Evolutionary conservation across 2,329 filamentous ascomycete genomes (phyloP).

Genomic region (Cordyceps militaris): DNA sequence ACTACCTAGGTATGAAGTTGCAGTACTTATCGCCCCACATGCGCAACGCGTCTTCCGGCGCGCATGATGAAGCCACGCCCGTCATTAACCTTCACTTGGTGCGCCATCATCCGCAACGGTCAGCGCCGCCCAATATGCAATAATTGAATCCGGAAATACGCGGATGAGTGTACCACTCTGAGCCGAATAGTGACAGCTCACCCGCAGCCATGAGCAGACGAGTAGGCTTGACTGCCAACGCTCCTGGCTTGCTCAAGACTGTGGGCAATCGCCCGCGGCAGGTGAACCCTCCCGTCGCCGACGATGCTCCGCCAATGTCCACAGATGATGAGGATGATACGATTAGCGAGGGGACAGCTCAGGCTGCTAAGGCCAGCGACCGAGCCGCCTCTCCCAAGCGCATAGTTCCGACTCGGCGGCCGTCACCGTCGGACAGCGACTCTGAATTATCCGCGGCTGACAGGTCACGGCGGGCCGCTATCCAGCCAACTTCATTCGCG

Average conservation of each 20-base stretch:
- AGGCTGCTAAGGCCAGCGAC: conserved; percentile 1
- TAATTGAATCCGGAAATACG: neutral
- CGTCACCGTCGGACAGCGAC: conserved; percentile 4
- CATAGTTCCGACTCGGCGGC: neutral
- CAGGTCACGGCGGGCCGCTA: conserved; percentile 22
- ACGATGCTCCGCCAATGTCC: conserved; percentile 22
- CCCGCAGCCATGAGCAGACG: conserved; percentile 5
- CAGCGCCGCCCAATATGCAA: neutral
- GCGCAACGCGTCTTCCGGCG: neutral
- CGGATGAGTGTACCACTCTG: neutral
- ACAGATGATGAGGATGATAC: conserved; percentile 23
- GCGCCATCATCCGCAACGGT: neutral
- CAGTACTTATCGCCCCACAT: neutral
- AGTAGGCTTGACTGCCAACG: conserved; percentile 19
- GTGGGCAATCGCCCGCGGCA: conserved; percentile 12
- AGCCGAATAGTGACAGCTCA: neutral
- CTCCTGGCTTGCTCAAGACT: conserved; percentile 17
- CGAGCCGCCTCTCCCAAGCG: neutral
- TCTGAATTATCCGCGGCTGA: conserved; percentile 24
- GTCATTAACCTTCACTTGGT: neutral
- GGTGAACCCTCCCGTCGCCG: conserved; percentile 5
- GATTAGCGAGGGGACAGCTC: conserved; percentile 1
- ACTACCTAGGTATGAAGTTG: too few relatives aligned
- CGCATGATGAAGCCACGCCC: neutral
- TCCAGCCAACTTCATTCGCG: conserved; percentile 28